These are phyloP conservation scores for Thraustochytrium sp. DNA, from an alignment of 352 stramenopile genomes.

Conservation along the genomic window DNA sequence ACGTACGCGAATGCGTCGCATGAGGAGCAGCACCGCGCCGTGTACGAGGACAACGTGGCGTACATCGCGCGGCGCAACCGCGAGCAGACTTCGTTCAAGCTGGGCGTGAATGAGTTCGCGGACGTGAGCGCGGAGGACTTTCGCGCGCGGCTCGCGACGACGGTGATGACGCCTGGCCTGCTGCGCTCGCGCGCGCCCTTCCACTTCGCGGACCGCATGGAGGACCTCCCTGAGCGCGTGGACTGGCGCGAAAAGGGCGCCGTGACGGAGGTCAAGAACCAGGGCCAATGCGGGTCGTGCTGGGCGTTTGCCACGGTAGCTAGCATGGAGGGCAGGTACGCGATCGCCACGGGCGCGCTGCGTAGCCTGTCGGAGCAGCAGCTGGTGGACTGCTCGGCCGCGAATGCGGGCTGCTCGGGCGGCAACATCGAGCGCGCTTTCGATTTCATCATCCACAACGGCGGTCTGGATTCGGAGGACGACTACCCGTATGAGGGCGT, in stretches of 20 bases:
- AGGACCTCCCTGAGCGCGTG: neutral
- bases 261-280: conserved; percentile 85
- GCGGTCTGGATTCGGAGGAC: conserved; percentile 68
- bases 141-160: neutral
- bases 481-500: conserved; percentile 67
- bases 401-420: conserved; percentile 79
- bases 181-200: neutral
- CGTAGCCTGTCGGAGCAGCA: conserved; percentile 81
- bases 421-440: conserved; percentile 80
- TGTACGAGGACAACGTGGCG: neutral
- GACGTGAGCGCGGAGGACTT: neutral
- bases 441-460: conserved; percentile 75
- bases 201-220: neutral
- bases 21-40: neutral
- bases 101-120: conserved; percentile 22
- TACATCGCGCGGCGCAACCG: conserved; percentile 24
- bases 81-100: conserved; percentile 14
- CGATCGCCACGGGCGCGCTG: conserved; percentile 59
- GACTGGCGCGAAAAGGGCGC: conserved; percentile 46
- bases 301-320: conserved; percentile 89
- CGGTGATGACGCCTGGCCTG: neutral
- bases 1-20: neutral
- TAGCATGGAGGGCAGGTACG: conserved; percentile 78
- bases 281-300: conserved; percentile 88
- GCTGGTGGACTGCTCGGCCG: conserved; percentile 77